Percentiles rank a stretch among this genome's conserved stretches.
phyloP scores from a whole-genome alignment of 2,329 filamentous ascomycete species.

The Colletotrichum sp. region DNA sequence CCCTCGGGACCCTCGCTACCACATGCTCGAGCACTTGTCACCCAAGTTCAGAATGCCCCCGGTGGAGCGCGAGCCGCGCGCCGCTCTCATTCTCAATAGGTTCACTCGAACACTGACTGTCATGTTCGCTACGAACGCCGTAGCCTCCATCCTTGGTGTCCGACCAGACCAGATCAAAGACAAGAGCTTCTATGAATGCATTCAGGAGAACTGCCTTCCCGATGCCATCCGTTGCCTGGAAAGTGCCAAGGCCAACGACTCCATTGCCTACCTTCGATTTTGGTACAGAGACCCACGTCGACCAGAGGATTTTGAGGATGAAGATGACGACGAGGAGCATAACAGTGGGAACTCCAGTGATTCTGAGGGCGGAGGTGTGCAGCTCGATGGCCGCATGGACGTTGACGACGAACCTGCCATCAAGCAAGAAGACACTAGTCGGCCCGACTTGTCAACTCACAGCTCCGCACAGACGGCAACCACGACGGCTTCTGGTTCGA shows the following conservation, averaged over 20 bases:
- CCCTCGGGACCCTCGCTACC: slow-evolving; percentile 81
- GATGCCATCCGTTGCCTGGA: slow-evolving; percentile 82
- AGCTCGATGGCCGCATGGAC: slow-evolving; percentile 47
- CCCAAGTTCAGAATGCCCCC: slow-evolving; percentile 74
- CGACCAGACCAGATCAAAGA: slow-evolving; percentile 71
- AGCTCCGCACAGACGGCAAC: slow-evolving; percentile 21
- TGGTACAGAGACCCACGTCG: slow-evolving; percentile 78
- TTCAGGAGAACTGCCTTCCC: slow-evolving; percentile 75
- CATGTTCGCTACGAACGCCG: slow-evolving; percentile 84
- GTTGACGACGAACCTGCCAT: slow-evolving; percentile 38
- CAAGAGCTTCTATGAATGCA: slow-evolving; percentile 87
- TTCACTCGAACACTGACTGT: slow-evolving; percentile 83
- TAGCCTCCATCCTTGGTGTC: slow-evolving; percentile 77
- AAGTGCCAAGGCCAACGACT: slow-evolving; percentile 87
- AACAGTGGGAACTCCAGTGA: slow-evolving; percentile 38
- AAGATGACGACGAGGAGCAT: slow-evolving; percentile 44
- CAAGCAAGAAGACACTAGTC: slow-evolving; percentile 35
- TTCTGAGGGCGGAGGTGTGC: slow-evolving; percentile 50
- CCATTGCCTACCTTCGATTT: slow-evolving; percentile 87
- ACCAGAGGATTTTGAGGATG: slow-evolving; percentile 52
- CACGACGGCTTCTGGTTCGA: slow-evolving; percentile 2
- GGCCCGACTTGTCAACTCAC: slow-evolving; percentile 6
- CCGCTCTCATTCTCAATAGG: slow-evolving; percentile 83
- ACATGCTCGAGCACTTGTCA: slow-evolving; percentile 87
- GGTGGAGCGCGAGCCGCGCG: slow-evolving; percentile 76